These are phyloP conservation scores for Nakazawaea ishiwadae DNA, from an alignment of 805 yeast species.

Conservation along the genomic window DNA sequence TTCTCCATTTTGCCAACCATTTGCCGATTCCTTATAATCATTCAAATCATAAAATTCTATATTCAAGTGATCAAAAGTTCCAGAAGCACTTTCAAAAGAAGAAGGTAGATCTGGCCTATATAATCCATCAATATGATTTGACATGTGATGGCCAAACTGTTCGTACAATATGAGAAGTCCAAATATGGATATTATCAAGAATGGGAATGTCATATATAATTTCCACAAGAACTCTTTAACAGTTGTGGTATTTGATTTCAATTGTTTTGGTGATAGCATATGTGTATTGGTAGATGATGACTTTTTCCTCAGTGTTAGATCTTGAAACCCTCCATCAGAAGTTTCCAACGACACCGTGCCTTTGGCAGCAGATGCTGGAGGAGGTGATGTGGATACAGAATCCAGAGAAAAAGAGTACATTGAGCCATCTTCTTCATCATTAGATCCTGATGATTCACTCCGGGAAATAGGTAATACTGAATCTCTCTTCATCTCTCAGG, in stretches of 20 bases:
- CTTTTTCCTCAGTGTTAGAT: neutral
- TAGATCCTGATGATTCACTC: conserved; percentile 10
- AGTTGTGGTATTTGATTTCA: neutral
- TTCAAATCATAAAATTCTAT: conserved; percentile 73
- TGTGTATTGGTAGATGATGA: neutral
- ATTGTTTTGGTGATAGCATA: neutral
- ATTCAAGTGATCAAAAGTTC: conserved; percentile 24
- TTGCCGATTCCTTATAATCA: conserved; percentile 56
- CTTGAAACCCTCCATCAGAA: neutral
- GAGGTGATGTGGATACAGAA: conserved; percentile 1
- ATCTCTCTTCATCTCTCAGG: neutral
- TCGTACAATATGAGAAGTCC: conserved; percentile 1
- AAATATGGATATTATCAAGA: conserved; percentile 7
- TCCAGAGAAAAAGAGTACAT: conserved; percentile 8
- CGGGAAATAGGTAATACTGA: conserved; percentile 7
- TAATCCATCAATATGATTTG: neutral
- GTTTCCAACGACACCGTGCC: conserved; percentile 6
- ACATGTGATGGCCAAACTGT: neutral
- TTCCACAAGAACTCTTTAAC: conserved; percentile 2
- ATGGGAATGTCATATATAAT: conserved; percentile 8
- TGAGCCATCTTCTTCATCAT: conserved; percentile 1
- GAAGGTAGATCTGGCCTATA: conserved; percentile 33
- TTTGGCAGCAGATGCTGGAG: neutral
- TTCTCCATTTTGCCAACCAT: conserved; percentile 79
- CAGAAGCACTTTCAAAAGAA: conserved; percentile 21